Base-by-base conservation (phyloP, 768 basidiomycete species). In the Mycena rebaudengoi region DNA sequence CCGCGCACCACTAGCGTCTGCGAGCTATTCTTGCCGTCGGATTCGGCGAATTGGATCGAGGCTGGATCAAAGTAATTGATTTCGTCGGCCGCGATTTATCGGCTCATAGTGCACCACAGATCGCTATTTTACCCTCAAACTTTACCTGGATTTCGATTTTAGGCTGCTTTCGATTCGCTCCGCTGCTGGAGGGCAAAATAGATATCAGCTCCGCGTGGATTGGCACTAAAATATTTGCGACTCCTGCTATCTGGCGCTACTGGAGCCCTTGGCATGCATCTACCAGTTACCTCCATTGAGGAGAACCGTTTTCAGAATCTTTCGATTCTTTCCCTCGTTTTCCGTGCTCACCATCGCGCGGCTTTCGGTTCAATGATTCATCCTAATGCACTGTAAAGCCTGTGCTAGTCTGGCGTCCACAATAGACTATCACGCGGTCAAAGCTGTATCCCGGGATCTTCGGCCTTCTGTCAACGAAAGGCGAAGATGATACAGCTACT, bases 361-460 rank as follows among this genome's bases (percentile, higher is more conserved):
- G 20, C 51, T 64, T 67, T 60, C 62, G 66, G 56, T 44, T 55
- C 56, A 41, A 25, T 46, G 26, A 20, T n/a, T n/a, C n/a, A n/a
- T 57, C 56, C 16, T 53, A 63, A 59, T 37, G 66, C 66, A 45
- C 60, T 66, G 65, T 55, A 60, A 59, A 63, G 61, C 46, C 59
- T 53, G 59, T 63, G 66, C 44, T 67, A 53, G 23, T 28, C 26
- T n/a, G 41, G 30, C 46, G 39, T 52, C 56, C 53, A 60, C 46
- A 62, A 62, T 60, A 63, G 58, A 55, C 62, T 67, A 60, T 67
- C 66, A 53, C 40, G 30, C 28, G 53, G 53, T 41, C 52, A 50
- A 52, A 61, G 52, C 44, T 52, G 52, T 52, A 33, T 26, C 46
- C 65, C 65, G 65, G 44, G 45, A 60, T 59, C 61, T 30, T 43